phyloP scores from a whole-genome alignment of 495 filamentous ascomycete species.

The Aspergillus affinis region DNA sequence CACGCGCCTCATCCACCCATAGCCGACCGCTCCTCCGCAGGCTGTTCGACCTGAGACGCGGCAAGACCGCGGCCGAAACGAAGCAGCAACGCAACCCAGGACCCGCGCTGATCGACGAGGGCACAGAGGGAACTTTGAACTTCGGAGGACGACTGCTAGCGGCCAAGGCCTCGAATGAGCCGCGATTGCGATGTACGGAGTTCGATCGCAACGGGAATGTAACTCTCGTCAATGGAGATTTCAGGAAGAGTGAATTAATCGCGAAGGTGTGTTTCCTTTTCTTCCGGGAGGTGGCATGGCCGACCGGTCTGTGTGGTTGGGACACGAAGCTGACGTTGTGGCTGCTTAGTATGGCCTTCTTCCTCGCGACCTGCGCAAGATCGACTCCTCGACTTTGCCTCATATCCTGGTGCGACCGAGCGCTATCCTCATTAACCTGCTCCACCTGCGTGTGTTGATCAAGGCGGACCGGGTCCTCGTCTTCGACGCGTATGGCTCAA shows the following conservation, averaged over 20 bases:
- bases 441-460: constrained; percentile 91
- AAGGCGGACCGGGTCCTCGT: constrained; percentile 91
- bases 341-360: constrained; percentile 79
- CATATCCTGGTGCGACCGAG: constrained; percentile 93
- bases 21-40: constrained; percentile 54
- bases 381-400: constrained; percentile 96
- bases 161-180: constrained; percentile 73
- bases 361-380: constrained; percentile 94
- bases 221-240: constrained; percentile 92
- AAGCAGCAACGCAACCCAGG: constrained; percentile 22
- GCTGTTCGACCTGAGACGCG: constrained; percentile 50
- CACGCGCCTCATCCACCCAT: constrained; percentile 42
- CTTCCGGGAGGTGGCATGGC: neutral
- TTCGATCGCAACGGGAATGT: constrained; percentile 92
- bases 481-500: constrained; percentile 94
- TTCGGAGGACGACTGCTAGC: constrained; percentile 58
- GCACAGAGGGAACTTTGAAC: constrained; percentile 40
- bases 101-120: constrained; percentile 38
- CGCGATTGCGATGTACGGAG: constrained; percentile 87
- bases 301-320: too few species aligned
- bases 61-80: constrained; percentile 26
- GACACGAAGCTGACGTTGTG: neutral
- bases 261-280: constrained; percentile 69
- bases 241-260: constrained; percentile 94
- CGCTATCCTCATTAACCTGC: constrained; percentile 90